Conservation (phyloP, 306 rosid species). For the Sechiopsis laciniata region DNA sequence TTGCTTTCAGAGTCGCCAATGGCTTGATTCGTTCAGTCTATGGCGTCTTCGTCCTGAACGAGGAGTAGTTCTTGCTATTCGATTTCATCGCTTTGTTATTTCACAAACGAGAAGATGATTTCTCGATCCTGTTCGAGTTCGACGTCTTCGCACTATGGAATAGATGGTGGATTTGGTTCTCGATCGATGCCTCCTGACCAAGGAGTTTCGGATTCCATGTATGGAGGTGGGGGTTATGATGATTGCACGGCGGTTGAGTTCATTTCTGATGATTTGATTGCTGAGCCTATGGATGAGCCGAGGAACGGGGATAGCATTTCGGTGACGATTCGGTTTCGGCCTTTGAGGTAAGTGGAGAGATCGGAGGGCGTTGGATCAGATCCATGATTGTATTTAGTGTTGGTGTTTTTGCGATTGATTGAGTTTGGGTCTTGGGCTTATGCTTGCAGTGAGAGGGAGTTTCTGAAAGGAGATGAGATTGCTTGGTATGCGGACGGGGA, state of each 20-base stretch:
- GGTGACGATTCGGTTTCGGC: slow-evolving; percentile 97
- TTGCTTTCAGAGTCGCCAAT: slow-evolving; percentile 47
- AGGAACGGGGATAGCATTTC: slow-evolving; percentile 86
- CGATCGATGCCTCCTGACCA: slow-evolving; percentile 83
- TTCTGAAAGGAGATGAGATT: slow-evolving; percentile 83
- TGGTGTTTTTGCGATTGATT: slow-evolving; percentile 33
- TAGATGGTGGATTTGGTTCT: slow-evolving; percentile 52
- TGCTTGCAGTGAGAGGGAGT: slow-evolving; percentile 92
- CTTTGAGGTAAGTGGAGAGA: slow-evolving; percentile 80
- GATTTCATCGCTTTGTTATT: slow-evolving; percentile 66
- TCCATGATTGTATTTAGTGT: slow-evolving; percentile 36
- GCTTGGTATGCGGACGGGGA: slow-evolving; percentile 98
- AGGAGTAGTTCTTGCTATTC: slow-evolving; percentile 86
- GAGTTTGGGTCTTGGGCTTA: slow-evolving; percentile 26
- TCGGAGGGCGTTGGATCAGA: slow-evolving; percentile 55
- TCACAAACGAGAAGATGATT: slow-evolving; percentile 55
- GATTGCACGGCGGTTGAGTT: slow-evolving; percentile 62
- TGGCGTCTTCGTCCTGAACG: slow-evolving; percentile 93
- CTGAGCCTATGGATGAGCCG: slow-evolving; percentile 49
- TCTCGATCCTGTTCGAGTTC: slow-evolving; percentile 83
- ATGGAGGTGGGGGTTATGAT: slow-evolving; percentile 35
- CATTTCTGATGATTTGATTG: slow-evolving; percentile 57
- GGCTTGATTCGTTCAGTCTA: slow-evolving; percentile 40
- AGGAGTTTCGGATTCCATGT: slow-evolving; percentile 57
- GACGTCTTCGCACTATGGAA: slow-evolving; percentile 61